These are phyloP conservation scores for Ustilago nuda DNA, from an alignment of 1,284 basidiomycete genomes.

Conservation along the genomic window DNA sequence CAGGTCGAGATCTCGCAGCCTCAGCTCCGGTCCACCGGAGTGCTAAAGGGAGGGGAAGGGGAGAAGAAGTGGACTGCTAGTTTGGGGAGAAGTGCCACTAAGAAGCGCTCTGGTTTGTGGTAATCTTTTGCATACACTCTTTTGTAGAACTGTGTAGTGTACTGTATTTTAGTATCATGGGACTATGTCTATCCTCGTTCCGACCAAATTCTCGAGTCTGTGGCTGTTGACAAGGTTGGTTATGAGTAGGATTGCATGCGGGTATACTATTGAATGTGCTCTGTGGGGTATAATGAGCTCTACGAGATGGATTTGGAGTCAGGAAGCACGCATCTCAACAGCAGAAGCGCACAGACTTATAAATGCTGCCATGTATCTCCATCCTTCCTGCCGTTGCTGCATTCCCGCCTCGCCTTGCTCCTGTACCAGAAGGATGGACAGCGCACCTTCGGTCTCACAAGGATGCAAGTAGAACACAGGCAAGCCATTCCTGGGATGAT, in stretches of 20 bases:
- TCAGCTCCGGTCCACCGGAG: background rate
- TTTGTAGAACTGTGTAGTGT: background rate
- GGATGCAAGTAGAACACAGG: slow-evolving; percentile 38
- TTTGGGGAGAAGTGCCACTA: slow-evolving; percentile 7
- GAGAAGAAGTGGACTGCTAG: slow-evolving; percentile 19
- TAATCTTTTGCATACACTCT: background rate
- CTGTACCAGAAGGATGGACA: background rate
- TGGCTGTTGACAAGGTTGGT: background rate
- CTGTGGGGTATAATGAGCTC: background rate
- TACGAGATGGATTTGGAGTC: background rate
- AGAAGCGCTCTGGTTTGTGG: slow-evolving; percentile 9
- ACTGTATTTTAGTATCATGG: background rate
- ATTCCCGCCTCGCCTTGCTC: background rate
- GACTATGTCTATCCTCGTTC: background rate
- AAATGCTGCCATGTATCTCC: slow-evolving; percentile 21
- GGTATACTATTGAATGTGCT: slow-evolving; percentile 10
- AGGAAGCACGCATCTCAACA: slow-evolving; percentile 36
- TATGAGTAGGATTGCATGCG: background rate
- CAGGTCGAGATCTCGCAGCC: slow-evolving; percentile 22
- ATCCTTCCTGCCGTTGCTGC: background rate
- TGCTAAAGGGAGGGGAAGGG: background rate
- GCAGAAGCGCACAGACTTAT: slow-evolving; percentile 30
- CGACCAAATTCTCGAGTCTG: background rate
- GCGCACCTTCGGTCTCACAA: slow-evolving; percentile 25
- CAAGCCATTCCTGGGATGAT: slow-evolving; percentile 24